Base-by-base conservation (phyloP, 2,329 filamentous ascomycete species). In the Trichoderma pleuroti region DNA sequence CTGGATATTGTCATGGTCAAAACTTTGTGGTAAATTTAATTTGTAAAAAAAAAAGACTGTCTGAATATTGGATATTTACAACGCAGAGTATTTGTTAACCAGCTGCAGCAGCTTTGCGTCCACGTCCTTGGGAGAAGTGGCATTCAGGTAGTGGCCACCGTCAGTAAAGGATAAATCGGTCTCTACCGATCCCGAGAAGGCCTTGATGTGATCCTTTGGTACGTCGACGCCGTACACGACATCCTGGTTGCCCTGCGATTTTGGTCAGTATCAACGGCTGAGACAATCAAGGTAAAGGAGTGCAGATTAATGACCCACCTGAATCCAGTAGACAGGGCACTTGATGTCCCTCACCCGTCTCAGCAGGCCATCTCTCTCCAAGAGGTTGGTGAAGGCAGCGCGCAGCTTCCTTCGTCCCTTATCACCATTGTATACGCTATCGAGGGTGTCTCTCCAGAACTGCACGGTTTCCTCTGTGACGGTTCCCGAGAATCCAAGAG, bases 271-370 rank as follows among this genome's bases (percentile, higher is more conserved):
- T 56, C 36, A 36, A 18, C 28, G 32, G 21, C 34, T 26, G 42
- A 66, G 30, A 52, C 39, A 30, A 34, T 61, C 12, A 26, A 24
- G 26, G 1, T 24, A n/a, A 46, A 28, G 24, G 26, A 71, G 1
- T 18, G n/a, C 26, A 52, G 36, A 24, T 8, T 12, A 14, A 36
- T 14, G 54, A 24, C 49, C 7, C 77, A 86, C 84, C 75, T 86
- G 85, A 18, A 87, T 78, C 86, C 85, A 87, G 69, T 84, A 81
- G 10, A 87, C 83, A 2, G 85, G 85, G 70, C 85, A 87, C 71
- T 78, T 82, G 71, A 87, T 75, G 72, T 87, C 82, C 24, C 79
- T 72, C 46, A 87, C 70, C 12, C 86, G 79, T n/a, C 80, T 72
- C 9, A 85, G 74, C 6, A 87, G 78, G 1, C 85, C 82, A 67